Base-by-base conservation (phyloP, 305 asterid species). In the Ajuga reptans region DNA sequence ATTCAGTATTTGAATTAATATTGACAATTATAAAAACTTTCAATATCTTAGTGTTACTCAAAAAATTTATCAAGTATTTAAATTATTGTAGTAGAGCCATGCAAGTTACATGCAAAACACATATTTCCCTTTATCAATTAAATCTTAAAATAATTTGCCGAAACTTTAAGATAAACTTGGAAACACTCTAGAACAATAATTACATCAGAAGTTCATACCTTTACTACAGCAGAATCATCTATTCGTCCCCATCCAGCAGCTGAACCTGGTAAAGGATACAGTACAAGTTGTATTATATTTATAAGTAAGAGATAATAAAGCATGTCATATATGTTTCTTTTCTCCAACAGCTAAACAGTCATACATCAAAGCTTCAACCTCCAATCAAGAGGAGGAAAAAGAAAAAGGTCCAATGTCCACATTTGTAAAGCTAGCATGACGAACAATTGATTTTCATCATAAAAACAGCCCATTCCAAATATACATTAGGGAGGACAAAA, bases 201-300 rank as follows among this genome's bases (percentile, higher is more conserved):
- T 75, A 66, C 64, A 70, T 72, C 66, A 75, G 77, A 71, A 74
- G 67, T 24, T 11, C 55, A 73, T 72, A 92, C 98, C 98, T 93
- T 93, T 33, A 93, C 98, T 64, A 93, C 97, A 47, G 89, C 89
- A 51, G 97, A 81, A 87, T 93, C 98, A 76, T 93, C 98, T 53
- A 93, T 79, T 58, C 90, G 88, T 21, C 98, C 98, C 98, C 98
- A 93, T 75, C 98, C 98, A 71, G 97, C 91, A 74, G 98, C 96
- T 31, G 98, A 93, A 80, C 98, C 98, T 93, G 82, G 68, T 62
- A 64, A 74, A 82, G 29, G 52, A 66, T 68, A 76, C 56, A 71
- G 58, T 56, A 34, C 36, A 21, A 57, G 55, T 17, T 56, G 62
- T 17, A 56, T 65, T 58, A 34, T 74, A 63, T 34, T 45, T 62